phyloP scores from a whole-genome alignment of 768 basidiomycete genomes.

The Sutorius australiensis region DNA sequence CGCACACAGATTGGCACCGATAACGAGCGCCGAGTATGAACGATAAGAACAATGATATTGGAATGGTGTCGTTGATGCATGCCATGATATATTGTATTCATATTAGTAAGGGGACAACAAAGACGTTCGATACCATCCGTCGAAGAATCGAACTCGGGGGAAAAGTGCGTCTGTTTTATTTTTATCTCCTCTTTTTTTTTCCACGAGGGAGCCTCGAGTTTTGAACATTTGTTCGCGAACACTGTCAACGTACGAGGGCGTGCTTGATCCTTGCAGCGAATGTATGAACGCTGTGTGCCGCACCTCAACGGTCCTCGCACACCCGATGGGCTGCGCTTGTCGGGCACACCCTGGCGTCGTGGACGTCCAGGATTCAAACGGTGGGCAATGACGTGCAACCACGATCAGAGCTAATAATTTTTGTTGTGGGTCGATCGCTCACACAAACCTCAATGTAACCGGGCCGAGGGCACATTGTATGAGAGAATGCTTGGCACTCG shows the following conservation, averaged over 20 bases:
- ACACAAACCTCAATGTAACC: conserved; percentile 8
- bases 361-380: not conserved
- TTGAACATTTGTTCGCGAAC: not conserved
- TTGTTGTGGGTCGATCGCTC: not conserved
- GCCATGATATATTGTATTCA: not conserved
- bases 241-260: not conserved
- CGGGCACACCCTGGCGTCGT: not conserved
- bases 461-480: not conserved
- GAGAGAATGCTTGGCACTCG: conserved; percentile 3
- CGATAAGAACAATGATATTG: not conserved
- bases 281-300: not conserved
- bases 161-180: too few species aligned
- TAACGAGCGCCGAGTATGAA: too few species aligned
- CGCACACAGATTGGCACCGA: too few species aligned
- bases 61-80: not conserved
- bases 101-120: not conserved
- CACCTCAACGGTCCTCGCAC: not conserved
- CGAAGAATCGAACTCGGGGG: not conserved
- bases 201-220: not conserved
- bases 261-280: not conserved
- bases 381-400: not conserved
- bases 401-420: not conserved
- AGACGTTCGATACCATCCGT: not conserved
- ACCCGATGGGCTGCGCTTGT: not conserved
- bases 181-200: not conserved